Base-by-base conservation (phyloP, 148 eudicot species). In the Arctostaphylos glauca region DNA sequence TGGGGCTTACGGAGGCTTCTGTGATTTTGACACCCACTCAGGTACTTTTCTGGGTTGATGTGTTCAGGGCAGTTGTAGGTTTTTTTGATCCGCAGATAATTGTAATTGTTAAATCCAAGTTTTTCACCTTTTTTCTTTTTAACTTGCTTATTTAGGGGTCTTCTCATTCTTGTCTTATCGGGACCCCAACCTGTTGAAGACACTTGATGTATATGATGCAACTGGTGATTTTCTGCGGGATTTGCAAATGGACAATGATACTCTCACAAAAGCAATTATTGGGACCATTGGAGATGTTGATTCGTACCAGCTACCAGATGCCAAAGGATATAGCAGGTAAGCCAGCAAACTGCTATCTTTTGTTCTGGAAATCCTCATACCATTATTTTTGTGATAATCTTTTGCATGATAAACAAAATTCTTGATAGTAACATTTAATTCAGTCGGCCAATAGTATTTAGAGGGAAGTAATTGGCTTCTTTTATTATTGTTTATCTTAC, bases 1-100 rank as follows among this genome's bases (percentile, higher is more conserved):
- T 73, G 99, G 99, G 82, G 99, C 99, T 87, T 96, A 96, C 89
- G 99, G 99, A 64, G 99, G 99, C 78, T 96, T 96, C 78, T 94
- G 99, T 77, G 90, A 93, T 83, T 96, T 96, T 81, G 99, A 96
- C 90, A 84, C 98, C 56, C 98, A 94, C 73, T 96, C 99, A 84
- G 99, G 99, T 94, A 87, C 83, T 60, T 48, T 47, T 64, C 25
- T 15, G 46, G 46, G 48, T 73, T 23, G 5, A 72, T 23, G 9
- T 18, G 15, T 55, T 83, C 73, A 4, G 38, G 38, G 1, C 38
- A 31, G 38, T 31, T 1, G 38, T 31, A 31, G 38, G 0, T 31
- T 31, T 31, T 31, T 31, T 31, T 31, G 0, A 31, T 31, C 38
- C 38, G 79, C 44, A 23, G 4, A 6, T 16, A 13, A 15, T 72